Evolutionary conservation across 805 yeast genomes (phyloP).

Genomic region (Yamadazyma scolyti): DNA sequence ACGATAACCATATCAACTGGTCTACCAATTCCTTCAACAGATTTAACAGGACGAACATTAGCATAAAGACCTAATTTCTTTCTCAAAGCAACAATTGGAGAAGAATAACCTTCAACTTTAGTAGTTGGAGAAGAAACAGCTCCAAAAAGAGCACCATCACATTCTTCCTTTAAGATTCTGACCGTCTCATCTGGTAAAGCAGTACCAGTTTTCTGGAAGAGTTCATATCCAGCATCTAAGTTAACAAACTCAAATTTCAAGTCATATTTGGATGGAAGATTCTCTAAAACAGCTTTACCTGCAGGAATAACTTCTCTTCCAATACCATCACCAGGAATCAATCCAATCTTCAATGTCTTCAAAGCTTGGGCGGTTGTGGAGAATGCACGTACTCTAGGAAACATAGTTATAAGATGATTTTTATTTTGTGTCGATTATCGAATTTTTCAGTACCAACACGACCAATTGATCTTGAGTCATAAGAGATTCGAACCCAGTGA

Average conservation of each 20-base stretch:
- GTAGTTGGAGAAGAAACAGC: slow-evolving; percentile 94
- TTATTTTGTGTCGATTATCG: no score
- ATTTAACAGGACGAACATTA: slow-evolving; percentile 95
- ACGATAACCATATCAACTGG: slow-evolving; percentile 97
- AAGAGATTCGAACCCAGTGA: no score
- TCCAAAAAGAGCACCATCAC: slow-evolving; percentile 97
- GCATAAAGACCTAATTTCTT: slow-evolving; percentile 93
- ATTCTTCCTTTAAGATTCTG: slow-evolving; percentile 64
- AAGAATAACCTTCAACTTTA: slow-evolving; percentile 94
- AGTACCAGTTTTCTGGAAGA: slow-evolving; percentile 89
- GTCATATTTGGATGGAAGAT: slow-evolving; percentile 70
- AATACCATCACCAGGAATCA: slow-evolving; percentile 98
- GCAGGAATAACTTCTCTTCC: slow-evolving; percentile 98
- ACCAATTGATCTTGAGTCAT: no score
- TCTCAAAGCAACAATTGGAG: slow-evolving; percentile 98
- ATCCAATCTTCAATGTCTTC: slow-evolving; percentile 46
- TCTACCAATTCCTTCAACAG: slow-evolving; percentile 79
- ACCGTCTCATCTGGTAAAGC: slow-evolving; percentile 95
- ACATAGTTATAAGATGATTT: no score
- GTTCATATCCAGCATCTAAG: slow-evolving; percentile 91
- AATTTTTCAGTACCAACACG: no score
- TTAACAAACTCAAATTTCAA: slow-evolving; percentile 82
- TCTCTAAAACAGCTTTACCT: slow-evolving; percentile 82
- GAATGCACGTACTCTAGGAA: slow-evolving; percentile 11
- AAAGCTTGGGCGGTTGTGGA: slow-evolving; percentile 17